Evolutionary conservation across 768 basidiomycete species (phyloP), one percentile per base, ranked within the genome.

Genomic region (Lactarius tabidus): DNA sequence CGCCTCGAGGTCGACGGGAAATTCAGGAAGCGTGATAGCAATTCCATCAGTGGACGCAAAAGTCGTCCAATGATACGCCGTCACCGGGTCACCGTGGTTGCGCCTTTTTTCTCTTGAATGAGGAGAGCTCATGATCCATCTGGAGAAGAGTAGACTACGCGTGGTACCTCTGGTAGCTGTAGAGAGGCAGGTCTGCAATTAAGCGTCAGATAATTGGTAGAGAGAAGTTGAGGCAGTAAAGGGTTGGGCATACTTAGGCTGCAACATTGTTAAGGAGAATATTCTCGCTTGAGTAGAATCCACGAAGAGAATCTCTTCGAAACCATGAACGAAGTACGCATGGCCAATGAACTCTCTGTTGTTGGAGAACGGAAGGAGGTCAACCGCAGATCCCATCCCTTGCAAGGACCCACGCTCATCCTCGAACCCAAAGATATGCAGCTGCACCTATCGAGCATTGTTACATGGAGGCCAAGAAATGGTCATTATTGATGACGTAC

Each of bases 121-220:
- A 78, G 70, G 33, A 85, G 54, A 23, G 85, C 69, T 66, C 84
- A 85, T 28, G 84, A 76, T 0, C 83, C 84, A 67, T 86, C 84
- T 0, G 85, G 82, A 0, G 84, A 78, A 1, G 82, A 79, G 70
- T 73, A 74, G 9, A 80, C 74, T 23, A 65, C 71, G 18, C 59
- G 64, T 0, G 82, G 81, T n/a, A n/a, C n/a, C n/a, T n/a, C n/a
- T n/a, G n/a, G n/a, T n/a, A n/a, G n/a, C n/a, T n/a, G n/a, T n/a
- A n/a, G n/a, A n/a, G n/a, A n/a, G n/a, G n/a, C n/a, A n/a, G n/a
- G n/a, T n/a, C n/a, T n/a, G n/a, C n/a, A n/a, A n/a, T n/a, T n/a
- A n/a, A n/a, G n/a, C n/a, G n/a, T n/a, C n/a, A n/a, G n/a, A n/a
- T n/a, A n/a, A n/a, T n/a, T n/a, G n/a, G n/a, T n/a, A n/a, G n/a